A percentile compares a stretch with the other conserved stretches of the same genome.
Conservation (phyloP, 2,329 filamentous ascomycete genomes). For the Colletotrichum spinosum region DNA sequence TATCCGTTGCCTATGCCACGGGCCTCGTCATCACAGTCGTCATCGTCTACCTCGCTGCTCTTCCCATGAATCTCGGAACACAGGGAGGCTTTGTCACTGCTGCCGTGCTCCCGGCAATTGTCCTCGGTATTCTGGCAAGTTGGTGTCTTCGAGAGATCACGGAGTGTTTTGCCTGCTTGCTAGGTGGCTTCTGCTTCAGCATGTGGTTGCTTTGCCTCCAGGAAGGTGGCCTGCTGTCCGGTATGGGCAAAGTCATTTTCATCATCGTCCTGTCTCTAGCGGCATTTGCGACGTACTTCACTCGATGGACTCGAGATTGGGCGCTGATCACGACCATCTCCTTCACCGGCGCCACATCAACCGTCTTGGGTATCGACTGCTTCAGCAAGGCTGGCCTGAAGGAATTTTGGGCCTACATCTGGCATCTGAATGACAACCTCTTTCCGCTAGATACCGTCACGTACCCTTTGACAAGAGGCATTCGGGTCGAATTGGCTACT, state of each 20-base stretch:
- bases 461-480: constrained; percentile 88
- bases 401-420: constrained; percentile 96
- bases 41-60: constrained; percentile 88
- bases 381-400: constrained; percentile 91
- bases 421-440: constrained; percentile 81
- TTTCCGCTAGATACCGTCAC: constrained; percentile 83
- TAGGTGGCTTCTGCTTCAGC: constrained; percentile 85
- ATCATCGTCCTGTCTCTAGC: constrained; percentile 78
- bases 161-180: constrained; percentile 82
- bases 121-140: constrained; percentile 79
- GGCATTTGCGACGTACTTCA: constrained; percentile 81
- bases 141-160: constrained; percentile 84
- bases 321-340: constrained; percentile 81
- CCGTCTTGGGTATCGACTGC: constrained; percentile 89
- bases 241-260: constrained; percentile 72
- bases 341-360: constrained; percentile 83
- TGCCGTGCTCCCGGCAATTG: constrained; percentile 75
- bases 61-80: constrained; percentile 78
- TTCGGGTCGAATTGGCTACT: constrained; percentile 84
- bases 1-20: constrained; percentile 81
- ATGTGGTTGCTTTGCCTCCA: constrained; percentile 92
- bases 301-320: constrained; percentile 80
- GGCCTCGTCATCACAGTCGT: constrained; percentile 82
- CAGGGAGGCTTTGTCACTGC: constrained; percentile 92
- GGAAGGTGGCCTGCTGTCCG: constrained; percentile 78